Evolutionary conservation across 768 basidiomycete genomes (phyloP).

Genomic region (Nevesoporus exiguus): DNA sequence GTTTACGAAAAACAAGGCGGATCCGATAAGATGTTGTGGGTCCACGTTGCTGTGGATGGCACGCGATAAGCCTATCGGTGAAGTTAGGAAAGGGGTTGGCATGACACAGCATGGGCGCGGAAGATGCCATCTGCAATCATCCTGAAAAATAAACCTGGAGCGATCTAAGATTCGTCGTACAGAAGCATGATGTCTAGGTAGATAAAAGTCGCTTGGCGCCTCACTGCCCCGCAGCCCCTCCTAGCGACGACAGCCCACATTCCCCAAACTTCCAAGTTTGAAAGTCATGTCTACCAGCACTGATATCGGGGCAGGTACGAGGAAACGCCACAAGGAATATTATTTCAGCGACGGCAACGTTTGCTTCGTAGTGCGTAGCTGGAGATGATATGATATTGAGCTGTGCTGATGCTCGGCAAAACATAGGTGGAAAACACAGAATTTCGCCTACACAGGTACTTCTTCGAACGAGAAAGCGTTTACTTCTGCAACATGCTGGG

Average conservation of each 20-base stretch:
- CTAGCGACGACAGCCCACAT: background rate
- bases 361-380: conserved; percentile 45
- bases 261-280: background rate
- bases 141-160: conserved; percentile 10
- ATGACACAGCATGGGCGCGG: conserved; percentile 5
- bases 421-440: conserved; percentile 32
- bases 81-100: background rate
- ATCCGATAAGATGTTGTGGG: conserved; percentile 19
- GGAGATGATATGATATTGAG: background rate
- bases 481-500: conserved; percentile 30
- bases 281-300: background rate
- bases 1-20: conserved; percentile 2
- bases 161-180: background rate
- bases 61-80: background rate
- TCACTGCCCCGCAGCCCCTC: background rate
- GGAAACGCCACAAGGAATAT: conserved; percentile 36
- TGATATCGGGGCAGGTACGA: conserved; percentile 5
- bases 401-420: background rate
- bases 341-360: conserved; percentile 56
- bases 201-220: conserved; percentile 13
- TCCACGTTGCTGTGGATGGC: conserved; percentile 23
- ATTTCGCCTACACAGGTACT: conserved; percentile 36
- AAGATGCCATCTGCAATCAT: conserved; percentile 3
- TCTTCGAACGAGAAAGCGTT: conserved; percentile 36
- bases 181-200: conserved; percentile 1